Conservation (phyloP, 495 filamentous ascomycete genomes). For the Sphaerosporella brunnea region DNA sequence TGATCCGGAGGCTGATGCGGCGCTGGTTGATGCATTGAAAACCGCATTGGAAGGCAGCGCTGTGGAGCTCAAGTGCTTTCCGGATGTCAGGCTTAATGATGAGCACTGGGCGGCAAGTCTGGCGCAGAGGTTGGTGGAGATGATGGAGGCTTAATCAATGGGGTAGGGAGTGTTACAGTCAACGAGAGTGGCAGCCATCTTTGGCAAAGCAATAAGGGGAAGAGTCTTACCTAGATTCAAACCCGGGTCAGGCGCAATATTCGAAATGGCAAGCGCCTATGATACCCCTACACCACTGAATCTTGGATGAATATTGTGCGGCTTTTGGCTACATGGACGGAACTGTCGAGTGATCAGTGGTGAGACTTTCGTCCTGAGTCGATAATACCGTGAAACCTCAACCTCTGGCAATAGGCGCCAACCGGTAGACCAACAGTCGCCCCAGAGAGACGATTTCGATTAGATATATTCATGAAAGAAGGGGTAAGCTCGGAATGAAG, state of each 20-base stretch:
- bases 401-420: too few species aligned
- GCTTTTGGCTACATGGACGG: too few species aligned
- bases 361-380: too few species aligned
- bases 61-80: slow-evolving; percentile 9
- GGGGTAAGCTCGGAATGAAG: too few species aligned
- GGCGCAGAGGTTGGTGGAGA: slow-evolving; percentile 9
- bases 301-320: neutral
- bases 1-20: slow-evolving; percentile 32
- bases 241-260: too few species aligned
- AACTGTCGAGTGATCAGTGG: too few species aligned
- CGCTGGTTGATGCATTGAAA: slow-evolving; percentile 28
- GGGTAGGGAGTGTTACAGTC: neutral
- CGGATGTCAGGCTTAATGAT: slow-evolving; percentile 33
- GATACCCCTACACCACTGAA: neutral
- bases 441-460: too few species aligned
- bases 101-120: slow-evolving; percentile 26
- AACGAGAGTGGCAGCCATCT: neutral
- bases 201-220: neutral
- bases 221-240: neutral
- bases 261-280: neutral
- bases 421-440: too few species aligned
- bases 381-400: too few species aligned
- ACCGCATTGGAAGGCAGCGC: neutral
- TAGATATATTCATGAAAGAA: too few species aligned
- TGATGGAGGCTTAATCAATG: slow-evolving; percentile 9